These are phyloP conservation scores for Globisporangium barbulae DNA, from an alignment of 352 stramenopile genomes.

Conservation along the genomic window DNA sequence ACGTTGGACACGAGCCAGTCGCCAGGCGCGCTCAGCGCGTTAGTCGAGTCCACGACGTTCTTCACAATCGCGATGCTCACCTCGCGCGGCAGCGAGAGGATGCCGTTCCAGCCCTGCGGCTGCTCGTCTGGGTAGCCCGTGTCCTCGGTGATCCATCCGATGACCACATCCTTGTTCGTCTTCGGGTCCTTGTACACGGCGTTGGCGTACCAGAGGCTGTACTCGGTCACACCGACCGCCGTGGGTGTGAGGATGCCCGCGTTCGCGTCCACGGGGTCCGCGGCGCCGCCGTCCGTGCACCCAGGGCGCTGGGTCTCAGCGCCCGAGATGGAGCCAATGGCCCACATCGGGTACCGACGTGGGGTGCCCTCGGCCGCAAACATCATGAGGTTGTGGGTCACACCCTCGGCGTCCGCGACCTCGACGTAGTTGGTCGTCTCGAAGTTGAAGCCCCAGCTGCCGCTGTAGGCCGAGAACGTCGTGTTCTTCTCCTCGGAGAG, in stretches of 20 bases:
- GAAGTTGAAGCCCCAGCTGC: constrained; percentile 61
- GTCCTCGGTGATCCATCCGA: constrained; percentile 64
- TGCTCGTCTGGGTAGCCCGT: constrained; percentile 41
- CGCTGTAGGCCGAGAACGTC: constrained; percentile 55
- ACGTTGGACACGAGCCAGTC: constrained; percentile 58
- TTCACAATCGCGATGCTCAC: constrained; percentile 48
- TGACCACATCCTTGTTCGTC: constrained; percentile 49
- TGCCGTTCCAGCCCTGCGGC: constrained; percentile 66
- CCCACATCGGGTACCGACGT: constrained; percentile 63
- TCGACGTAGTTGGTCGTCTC: constrained; percentile 67
- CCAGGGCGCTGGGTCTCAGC: neutral
- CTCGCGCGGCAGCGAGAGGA: constrained; percentile 54
- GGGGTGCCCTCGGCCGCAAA: constrained; percentile 51
- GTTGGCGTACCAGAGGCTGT: constrained; percentile 69
- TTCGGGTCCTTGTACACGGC: constrained; percentile 60
- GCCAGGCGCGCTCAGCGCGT: constrained; percentile 39
- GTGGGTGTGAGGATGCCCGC: constrained; percentile 40
- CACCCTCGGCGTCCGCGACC: constrained; percentile 49
- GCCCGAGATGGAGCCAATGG: constrained; percentile 31
- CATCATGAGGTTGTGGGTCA: constrained; percentile 61
- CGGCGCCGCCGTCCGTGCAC: constrained; percentile 16
- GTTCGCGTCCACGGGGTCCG: constrained; percentile 18
- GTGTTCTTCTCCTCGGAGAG: constrained; percentile 59
- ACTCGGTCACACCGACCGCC: constrained; percentile 63
- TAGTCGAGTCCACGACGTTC: constrained; percentile 46